Conservation (phyloP, 148 eudicot species). For the Rhododendron mucronatum region DNA sequence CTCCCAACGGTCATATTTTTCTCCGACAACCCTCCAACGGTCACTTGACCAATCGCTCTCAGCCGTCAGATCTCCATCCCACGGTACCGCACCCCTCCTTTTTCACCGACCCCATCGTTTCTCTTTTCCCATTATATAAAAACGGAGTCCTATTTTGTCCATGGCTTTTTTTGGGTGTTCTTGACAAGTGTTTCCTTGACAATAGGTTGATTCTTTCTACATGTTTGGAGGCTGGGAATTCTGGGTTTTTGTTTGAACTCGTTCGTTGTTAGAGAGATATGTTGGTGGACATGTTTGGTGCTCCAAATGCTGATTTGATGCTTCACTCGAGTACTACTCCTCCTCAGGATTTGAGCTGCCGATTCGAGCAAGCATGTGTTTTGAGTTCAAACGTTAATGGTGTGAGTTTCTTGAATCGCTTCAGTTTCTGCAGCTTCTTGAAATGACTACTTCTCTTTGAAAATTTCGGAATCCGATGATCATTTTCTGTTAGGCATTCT, state of each 20-base stretch:
- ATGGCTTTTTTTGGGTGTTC: conserved; percentile 29
- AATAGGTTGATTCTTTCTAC: conserved; percentile 5
- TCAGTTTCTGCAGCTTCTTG: conserved; percentile 19
- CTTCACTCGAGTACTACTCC: conserved; percentile 18
- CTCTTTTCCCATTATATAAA: conserved; percentile 29
- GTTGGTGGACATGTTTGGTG: conserved; percentile 16
- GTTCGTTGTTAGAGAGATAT: conserved; percentile 1
- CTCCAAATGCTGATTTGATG: conserved; percentile 31
- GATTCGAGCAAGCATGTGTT: conserved; percentile 34
- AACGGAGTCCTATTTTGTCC: conserved; percentile 19
- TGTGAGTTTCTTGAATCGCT: conserved; percentile 21
- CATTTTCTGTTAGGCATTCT: conserved; percentile 44
- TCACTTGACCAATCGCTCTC: conserved; percentile 29
- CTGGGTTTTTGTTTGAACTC: conserved; percentile 2
- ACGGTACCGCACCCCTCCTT: conserved; percentile 29
- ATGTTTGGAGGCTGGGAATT: conserved; percentile 4
- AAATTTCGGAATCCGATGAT: conserved; percentile 69
- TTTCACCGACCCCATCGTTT: conserved; percentile 16
- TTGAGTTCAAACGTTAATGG: conserved; percentile 17
- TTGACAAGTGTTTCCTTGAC: not conserved
- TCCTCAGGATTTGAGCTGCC: conserved; percentile 35
- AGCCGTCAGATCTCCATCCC: conserved; percentile 52
- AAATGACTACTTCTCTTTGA: conserved; percentile 37
- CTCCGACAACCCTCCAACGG: conserved; percentile 43
- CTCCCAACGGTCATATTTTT: conserved; percentile 61